A percentile compares a stretch with the other conserved stretches of the same genome.
phyloP scores from a whole-genome alignment of 2,329 filamentous ascomycete species.

The Grosmannia clavigera region DNA sequence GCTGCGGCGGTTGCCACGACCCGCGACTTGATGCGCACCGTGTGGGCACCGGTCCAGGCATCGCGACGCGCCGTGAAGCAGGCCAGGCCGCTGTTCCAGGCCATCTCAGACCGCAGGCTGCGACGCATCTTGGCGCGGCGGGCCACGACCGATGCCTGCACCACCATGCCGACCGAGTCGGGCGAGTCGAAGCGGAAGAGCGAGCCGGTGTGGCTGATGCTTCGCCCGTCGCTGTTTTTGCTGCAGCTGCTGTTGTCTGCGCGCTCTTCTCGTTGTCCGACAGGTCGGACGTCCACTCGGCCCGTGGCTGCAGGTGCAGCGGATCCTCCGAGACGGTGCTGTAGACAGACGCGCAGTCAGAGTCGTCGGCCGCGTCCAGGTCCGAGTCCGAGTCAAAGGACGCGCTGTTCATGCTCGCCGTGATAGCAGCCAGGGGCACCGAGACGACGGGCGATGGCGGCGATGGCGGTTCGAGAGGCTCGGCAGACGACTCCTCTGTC shows the following conservation, averaged over 20 bases:
- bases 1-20: conserved; percentile 19
- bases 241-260: too few relatives aligned
- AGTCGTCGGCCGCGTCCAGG: conserved; percentile 23
- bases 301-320: conserved; percentile 34
- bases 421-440: background rate
- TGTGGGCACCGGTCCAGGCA: conserved; percentile 71
- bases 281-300: conserved; percentile 46
- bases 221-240: background rate
- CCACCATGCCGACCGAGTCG: conserved; percentile 30
- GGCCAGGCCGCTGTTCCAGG: conserved; percentile 72
- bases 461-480: too few relatives aligned
- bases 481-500: background rate
- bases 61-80: conserved; percentile 68
- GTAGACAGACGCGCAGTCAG: conserved; percentile 38
- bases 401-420: background rate
- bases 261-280: conserved; percentile 33
- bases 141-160: conserved; percentile 30
- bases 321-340: conserved; percentile 45
- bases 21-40: conserved; percentile 40
- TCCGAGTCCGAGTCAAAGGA: background rate
- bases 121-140: conserved; percentile 44
- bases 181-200: conserved; percentile 40
- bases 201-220: conserved; percentile 14
- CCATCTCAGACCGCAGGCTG: conserved; percentile 49
- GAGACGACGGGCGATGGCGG: too few relatives aligned